Evolutionary conservation across 768 basidiomycete species (phyloP).

Genomic region (Amanita exitialis): DNA sequence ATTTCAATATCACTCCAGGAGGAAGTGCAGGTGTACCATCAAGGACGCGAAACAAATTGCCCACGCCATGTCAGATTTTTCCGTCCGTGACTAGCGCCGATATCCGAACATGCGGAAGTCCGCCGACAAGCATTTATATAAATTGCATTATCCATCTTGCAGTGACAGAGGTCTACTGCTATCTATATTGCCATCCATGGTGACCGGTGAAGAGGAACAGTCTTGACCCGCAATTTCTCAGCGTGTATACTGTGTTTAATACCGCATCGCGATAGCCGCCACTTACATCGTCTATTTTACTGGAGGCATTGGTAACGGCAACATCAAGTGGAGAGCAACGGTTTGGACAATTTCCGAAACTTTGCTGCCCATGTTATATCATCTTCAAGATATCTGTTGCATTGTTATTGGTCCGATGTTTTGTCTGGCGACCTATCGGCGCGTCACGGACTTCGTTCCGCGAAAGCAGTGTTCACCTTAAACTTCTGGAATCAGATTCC

Average conservation of each 20-base stretch:
- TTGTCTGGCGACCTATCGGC: slow-evolving; percentile 90
- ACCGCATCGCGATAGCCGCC: slow-evolving; percentile 53
- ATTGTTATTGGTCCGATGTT: slow-evolving; percentile 70
- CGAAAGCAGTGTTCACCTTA: slow-evolving; percentile 72
- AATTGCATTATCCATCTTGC: too few relatives aligned
- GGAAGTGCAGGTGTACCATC: too few relatives aligned
- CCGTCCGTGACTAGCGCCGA: too few relatives aligned
- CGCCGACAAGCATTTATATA: too few relatives aligned
- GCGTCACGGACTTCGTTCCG: slow-evolving; percentile 84
- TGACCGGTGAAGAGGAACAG: too few relatives aligned
- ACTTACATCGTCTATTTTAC: slow-evolving; percentile 90
- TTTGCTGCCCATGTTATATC: slow-evolving; percentile 53
- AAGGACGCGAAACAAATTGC: too few relatives aligned
- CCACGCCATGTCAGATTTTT: too few relatives aligned
- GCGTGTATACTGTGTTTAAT: not conserved
- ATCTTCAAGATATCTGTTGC: slow-evolving; percentile 71
- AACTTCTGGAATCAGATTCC: not conserved
- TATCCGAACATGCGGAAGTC: too few relatives aligned
- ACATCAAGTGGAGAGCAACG: slow-evolving; percentile 79
- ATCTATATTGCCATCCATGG: too few relatives aligned
- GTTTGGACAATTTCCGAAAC: slow-evolving; percentile 78
- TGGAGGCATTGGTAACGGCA: slow-evolving; percentile 59
- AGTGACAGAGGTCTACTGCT: too few relatives aligned
- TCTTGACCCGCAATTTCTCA: too few relatives aligned
- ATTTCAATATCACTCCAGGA: too few relatives aligned